phyloP scores from a whole-genome alignment of 2,329 filamentous ascomycete species.

The Stylonectria norvegica region DNA sequence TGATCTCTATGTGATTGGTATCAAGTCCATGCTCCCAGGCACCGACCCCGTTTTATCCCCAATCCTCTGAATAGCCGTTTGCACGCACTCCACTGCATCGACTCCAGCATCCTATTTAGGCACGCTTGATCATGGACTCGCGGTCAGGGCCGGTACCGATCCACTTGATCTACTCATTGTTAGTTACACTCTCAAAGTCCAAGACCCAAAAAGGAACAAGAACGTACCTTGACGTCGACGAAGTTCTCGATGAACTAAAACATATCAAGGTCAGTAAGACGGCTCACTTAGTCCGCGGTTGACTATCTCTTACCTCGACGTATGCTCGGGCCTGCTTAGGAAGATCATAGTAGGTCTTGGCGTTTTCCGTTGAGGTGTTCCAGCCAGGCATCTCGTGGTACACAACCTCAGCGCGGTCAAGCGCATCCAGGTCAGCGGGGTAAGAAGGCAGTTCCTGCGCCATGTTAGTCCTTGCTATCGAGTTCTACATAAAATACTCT shows the following conservation, averaged over 20 bases:
- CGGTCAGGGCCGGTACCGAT: background rate
- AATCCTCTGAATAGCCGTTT: too few species aligned
- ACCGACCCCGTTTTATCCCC: too few species aligned
- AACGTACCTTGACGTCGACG: background rate
- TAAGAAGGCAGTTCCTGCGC: background rate
- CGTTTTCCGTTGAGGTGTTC: background rate
- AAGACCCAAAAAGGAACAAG: background rate
- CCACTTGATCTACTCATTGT: background rate
- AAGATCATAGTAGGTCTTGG: background rate
- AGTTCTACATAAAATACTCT: too few species aligned
- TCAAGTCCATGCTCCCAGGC: too few species aligned
- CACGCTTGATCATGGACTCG: too few species aligned
- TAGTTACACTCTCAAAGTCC: background rate
- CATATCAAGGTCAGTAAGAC: background rate
- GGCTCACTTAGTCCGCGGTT: background rate
- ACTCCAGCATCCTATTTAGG: too few species aligned
- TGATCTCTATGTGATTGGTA: too few species aligned
- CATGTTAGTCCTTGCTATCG: too few species aligned
- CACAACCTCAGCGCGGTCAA: background rate
- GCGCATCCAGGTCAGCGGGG: background rate
- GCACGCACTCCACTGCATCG: too few species aligned
- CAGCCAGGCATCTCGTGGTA: background rate
- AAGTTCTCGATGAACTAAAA: constrained; percentile 1
- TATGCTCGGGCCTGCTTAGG: background rate
- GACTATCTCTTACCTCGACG: background rate